Evolutionary conservation across 2,329 filamentous ascomycete species (phyloP).

Genomic region (Bipolaris zeicola): DNA sequence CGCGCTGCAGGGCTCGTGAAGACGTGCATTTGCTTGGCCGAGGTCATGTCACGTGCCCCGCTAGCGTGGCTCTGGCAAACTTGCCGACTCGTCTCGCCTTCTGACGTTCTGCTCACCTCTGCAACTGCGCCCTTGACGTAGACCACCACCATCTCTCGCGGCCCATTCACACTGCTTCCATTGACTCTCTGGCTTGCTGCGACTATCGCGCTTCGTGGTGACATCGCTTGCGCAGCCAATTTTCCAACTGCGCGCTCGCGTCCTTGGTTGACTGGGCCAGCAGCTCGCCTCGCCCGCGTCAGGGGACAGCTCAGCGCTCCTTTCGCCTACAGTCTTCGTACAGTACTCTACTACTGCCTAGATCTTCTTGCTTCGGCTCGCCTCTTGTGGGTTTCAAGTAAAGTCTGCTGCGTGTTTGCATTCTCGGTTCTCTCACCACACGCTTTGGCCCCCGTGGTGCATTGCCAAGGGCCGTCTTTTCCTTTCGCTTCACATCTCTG

Average conservation of each 20-base stretch:
- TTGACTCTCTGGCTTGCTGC: constrained; percentile 30
- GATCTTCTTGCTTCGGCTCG: constrained; percentile 28
- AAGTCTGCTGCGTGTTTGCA: constrained; percentile 32
- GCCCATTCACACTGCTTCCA: constrained; percentile 23
- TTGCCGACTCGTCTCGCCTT: constrained; percentile 17
- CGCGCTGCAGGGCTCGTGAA: background rate
- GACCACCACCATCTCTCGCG: constrained; percentile 23
- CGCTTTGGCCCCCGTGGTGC: constrained; percentile 12
- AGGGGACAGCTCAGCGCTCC: constrained; percentile 29
- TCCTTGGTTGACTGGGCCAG: constrained; percentile 31
- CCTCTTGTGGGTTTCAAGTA: constrained; percentile 35
- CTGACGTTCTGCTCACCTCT: constrained; percentile 23
- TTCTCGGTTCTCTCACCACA: constrained; percentile 25
- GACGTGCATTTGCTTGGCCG: background rate
- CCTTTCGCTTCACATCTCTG: constrained; percentile 27
- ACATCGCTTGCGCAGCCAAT: constrained; percentile 25
- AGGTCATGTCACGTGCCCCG: constrained; percentile 20
- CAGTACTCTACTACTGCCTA: constrained; percentile 23
- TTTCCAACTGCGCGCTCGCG: constrained; percentile 31
- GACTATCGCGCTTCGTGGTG: constrained; percentile 23
- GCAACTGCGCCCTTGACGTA: constrained; percentile 30
- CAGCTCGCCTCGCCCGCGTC: constrained; percentile 27
- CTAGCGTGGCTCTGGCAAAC: constrained; percentile 21
- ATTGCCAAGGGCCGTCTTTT: constrained; percentile 16
- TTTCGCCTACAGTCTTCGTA: constrained; percentile 30